These are phyloP conservation scores for Astraeus odoratus DNA, from an alignment of 768 basidiomycete genomes.

Conservation along the genomic window DNA sequence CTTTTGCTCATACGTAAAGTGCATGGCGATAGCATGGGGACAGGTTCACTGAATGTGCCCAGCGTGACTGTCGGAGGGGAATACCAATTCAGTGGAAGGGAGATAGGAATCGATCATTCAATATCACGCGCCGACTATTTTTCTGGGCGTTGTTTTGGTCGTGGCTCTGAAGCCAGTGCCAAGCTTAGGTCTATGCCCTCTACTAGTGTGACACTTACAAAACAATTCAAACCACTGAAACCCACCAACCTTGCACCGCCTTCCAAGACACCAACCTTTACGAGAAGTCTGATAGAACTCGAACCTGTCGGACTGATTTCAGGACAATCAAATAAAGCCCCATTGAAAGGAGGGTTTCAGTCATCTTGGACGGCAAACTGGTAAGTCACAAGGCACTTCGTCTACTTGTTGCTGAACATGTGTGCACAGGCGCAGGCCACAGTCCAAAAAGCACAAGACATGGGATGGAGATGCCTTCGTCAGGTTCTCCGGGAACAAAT, in stretches of 20 bases:
- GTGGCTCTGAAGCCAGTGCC: constrained; percentile 17
- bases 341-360: constrained; percentile 7
- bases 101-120: constrained; percentile 56
- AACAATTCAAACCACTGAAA: constrained; percentile 28
- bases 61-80: constrained; percentile 32
- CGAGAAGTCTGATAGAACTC: constrained; percentile 29
- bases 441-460: constrained; percentile 71
- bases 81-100: constrained; percentile 44
- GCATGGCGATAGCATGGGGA: constrained; percentile 36
- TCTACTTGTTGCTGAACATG: constrained; percentile 3
- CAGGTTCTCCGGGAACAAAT: constrained; percentile 40
- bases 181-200: constrained; percentile 10
- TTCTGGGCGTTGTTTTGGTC: constrained; percentile 60
- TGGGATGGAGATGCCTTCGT: constrained; percentile 81
- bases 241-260: constrained; percentile 16
- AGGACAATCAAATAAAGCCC: constrained; percentile 6
- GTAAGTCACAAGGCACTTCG: constrained; percentile 28
- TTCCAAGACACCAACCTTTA: constrained; percentile 16
- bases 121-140: constrained; percentile 51
- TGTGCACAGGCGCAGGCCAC: constrained; percentile 57
- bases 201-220: constrained; percentile 25
- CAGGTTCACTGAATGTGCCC: constrained; percentile 40
- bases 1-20: not conserved
- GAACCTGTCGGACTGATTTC: constrained; percentile 35
- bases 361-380: constrained; percentile 68